Percentiles rank a stretch among this genome's conserved stretches.
Evolutionary conservation across 2,329 filamentous ascomycete species (phyloP).

Genomic region (Xylariaceae sp.): DNA sequence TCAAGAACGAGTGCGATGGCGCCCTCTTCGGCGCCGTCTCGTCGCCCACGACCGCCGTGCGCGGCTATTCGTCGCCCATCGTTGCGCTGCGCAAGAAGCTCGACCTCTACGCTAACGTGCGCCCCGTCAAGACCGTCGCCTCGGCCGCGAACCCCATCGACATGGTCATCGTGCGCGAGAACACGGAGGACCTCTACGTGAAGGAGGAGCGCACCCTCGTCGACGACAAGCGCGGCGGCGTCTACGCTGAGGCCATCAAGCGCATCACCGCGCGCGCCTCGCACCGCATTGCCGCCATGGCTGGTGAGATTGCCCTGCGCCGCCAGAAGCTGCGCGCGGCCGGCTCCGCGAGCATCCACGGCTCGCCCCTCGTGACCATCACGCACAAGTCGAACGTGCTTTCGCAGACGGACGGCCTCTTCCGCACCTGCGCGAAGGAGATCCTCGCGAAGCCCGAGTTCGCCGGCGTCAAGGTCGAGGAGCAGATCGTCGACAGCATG

Average conservation of each 20-base stretch:
- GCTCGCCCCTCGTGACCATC: conserved; percentile 76
- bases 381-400: conserved; percentile 99
- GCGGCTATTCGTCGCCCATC: conserved; percentile 94
- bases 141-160: conserved; percentile 70
- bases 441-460: conserved; percentile 66
- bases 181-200: conserved; percentile 97
- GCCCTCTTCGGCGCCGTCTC: conserved; percentile 94
- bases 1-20: conserved; percentile 88
- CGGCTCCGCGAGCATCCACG: conserved; percentile 56
- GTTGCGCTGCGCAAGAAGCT: conserved; percentile 94
- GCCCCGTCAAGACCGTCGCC: conserved; percentile 80
- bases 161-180: conserved; percentile 97
- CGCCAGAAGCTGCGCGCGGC: conserved; percentile 72
- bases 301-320: conserved; percentile 86
- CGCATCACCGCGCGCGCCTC: conserved; percentile 85
- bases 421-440: conserved; percentile 71
- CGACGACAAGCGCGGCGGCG: conserved; percentile 61
- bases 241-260: conserved; percentile 96
- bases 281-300: conserved; percentile 83
- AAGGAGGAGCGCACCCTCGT: conserved; percentile 89
- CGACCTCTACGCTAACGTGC: conserved; percentile 94
- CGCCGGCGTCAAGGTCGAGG: conserved; percentile 64
- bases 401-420: conserved; percentile 92
- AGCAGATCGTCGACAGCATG: conserved; percentile 99
- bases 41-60: conserved; percentile 82